These are phyloP conservation scores for Kodamaea sp. DNA, from an alignment of 1,139 yeast species.

Conservation along the genomic window DNA sequence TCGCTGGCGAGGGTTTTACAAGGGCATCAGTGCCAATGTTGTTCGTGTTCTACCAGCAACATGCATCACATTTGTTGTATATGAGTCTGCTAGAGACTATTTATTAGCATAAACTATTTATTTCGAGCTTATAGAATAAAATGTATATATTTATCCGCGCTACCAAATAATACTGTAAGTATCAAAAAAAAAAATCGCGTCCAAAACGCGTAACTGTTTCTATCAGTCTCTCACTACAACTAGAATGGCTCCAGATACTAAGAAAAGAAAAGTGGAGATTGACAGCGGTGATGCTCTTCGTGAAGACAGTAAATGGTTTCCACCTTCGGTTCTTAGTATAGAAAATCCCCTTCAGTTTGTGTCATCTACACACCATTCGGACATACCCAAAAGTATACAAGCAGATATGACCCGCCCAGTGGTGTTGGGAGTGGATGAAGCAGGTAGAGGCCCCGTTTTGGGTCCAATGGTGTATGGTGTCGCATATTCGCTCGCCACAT, in stretches of 20 bases:
- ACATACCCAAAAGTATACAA: constrained; percentile 23
- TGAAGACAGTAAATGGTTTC: constrained; percentile 22
- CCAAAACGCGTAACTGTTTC: not conserved
- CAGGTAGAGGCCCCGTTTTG: constrained; percentile 96
- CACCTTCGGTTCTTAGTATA: constrained; percentile 30
- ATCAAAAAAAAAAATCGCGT: not conserved
- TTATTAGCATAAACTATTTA: not conserved
- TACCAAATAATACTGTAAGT: not conserved
- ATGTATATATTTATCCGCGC: not conserved
- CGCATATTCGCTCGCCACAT: constrained; percentile 64
- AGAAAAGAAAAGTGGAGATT: constrained; percentile 4
- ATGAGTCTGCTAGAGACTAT: constrained; percentile 44
- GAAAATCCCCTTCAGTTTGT: constrained; percentile 24
- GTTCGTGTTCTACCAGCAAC: constrained; percentile 71
- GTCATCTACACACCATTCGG: constrained; percentile 36
- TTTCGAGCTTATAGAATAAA: not conserved
- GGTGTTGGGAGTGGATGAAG: constrained; percentile 92
- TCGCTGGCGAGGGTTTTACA: constrained; percentile 64
- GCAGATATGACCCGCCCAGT: constrained; percentile 22
- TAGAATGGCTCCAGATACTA: not conserved
- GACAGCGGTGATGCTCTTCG: no score
- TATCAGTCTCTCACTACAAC: not conserved
- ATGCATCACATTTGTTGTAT: constrained; percentile 64
- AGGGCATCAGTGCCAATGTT: constrained; percentile 64
- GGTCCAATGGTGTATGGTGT: constrained; percentile 98